phyloP scores from a whole-genome alignment of 805 yeast genomes.

The Torulaspora delbrueckii region DNA sequence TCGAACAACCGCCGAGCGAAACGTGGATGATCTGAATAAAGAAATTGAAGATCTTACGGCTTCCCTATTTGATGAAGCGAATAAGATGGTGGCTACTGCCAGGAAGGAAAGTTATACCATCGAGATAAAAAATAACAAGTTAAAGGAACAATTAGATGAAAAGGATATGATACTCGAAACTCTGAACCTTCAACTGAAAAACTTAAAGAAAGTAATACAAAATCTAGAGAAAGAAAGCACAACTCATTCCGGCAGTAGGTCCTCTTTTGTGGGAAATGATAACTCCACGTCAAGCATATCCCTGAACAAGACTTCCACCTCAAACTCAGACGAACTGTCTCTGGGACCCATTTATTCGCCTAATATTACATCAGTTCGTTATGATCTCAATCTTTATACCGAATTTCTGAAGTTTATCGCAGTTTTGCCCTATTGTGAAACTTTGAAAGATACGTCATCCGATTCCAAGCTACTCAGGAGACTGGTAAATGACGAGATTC shows the following conservation, averaged over 20 bases:
- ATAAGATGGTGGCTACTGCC: constrained; percentile 77
- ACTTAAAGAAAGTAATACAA: constrained; percentile 56
- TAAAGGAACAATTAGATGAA: constrained; percentile 55
- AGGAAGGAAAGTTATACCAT: constrained; percentile 58
- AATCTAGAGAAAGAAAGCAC: constrained; percentile 39
- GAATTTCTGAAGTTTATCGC: constrained; percentile 40
- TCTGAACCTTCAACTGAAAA: constrained; percentile 61
- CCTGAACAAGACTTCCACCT: constrained; percentile 18
- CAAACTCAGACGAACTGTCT: constrained; percentile 13
- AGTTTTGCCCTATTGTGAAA: constrained; percentile 33
- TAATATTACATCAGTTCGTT: constrained; percentile 39
- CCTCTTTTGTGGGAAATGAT: constrained; percentile 10
- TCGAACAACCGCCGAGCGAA: constrained; percentile 51
- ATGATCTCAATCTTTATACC: constrained; percentile 37
- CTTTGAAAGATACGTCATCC: constrained; percentile 38
- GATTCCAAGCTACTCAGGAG: constrained; percentile 57
- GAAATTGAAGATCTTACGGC: constrained; percentile 80
- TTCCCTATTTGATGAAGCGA: constrained; percentile 77
- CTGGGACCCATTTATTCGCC: constrained; percentile 38
- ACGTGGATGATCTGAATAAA: constrained; percentile 53
- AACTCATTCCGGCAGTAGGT: background rate
- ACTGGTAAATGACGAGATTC: constrained; percentile 72
- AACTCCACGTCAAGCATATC: constrained; percentile 20
- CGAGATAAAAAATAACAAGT: constrained; percentile 53
- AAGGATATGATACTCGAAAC: constrained; percentile 62